These are phyloP conservation scores for Crithidia brevicula DNA, from an alignment of 208 protist genomes.

Conservation along the genomic window DNA sequence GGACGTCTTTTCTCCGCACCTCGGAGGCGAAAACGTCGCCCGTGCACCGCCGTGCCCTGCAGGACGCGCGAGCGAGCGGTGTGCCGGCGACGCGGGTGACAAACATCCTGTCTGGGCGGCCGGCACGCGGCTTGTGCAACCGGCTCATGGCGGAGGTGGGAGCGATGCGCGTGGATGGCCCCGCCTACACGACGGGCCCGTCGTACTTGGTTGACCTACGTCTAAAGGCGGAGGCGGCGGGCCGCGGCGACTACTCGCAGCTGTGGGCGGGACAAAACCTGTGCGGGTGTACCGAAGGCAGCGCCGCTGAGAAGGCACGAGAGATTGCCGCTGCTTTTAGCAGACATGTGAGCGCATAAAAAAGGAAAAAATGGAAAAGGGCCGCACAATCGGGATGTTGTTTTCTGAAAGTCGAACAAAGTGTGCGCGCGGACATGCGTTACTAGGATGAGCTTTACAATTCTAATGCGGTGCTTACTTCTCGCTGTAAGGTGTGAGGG, in stretches of 20 bases:
- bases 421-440: too few relatives aligned
- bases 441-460: too few relatives aligned
- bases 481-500: constrained; percentile 16
- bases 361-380: too few relatives aligned
- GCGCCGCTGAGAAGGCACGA: not conserved
- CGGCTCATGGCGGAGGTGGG: constrained; percentile 29
- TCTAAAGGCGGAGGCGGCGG: constrained; percentile 14
- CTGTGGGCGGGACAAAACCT: constrained; percentile 35
- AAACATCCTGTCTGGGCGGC: constrained; percentile 23
- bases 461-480: too few relatives aligned
- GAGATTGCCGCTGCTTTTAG: constrained; percentile 1
- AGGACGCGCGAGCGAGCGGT: not conserved
- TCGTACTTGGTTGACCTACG: constrained; percentile 25
- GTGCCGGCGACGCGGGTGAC: constrained; percentile 12
- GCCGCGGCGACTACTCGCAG: constrained; percentile 22
- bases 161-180: constrained; percentile 19
- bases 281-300: constrained; percentile 3
- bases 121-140: constrained; percentile 27
- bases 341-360: too few relatives aligned
- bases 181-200: constrained; percentile 20
- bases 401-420: too few relatives aligned
- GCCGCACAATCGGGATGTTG: too few relatives aligned
- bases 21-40: constrained; percentile 23
- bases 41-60: constrained; percentile 24
- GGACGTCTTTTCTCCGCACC: constrained; percentile 39